These are phyloP conservation scores for Cryoendolithus antarcticus DNA, from an alignment of 2,329 filamentous ascomycete species.

Conservation along the genomic window DNA sequence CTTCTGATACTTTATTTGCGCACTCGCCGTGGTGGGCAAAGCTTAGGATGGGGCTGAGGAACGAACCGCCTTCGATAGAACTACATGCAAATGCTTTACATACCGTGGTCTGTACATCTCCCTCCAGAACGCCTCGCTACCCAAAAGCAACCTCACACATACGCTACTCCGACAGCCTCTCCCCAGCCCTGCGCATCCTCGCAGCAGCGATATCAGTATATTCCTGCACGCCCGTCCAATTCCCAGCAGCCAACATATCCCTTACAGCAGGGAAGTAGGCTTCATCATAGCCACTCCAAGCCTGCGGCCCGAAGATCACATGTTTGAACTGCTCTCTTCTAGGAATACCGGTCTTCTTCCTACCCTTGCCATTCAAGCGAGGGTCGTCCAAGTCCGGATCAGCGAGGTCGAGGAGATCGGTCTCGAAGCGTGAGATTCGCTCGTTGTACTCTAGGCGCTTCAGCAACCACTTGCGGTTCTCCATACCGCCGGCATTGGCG, in stretches of 20 bases:
- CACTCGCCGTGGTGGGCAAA: too few species aligned
- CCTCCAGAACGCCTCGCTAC: too few species aligned
- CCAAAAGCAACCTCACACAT: too few species aligned
- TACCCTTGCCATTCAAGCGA: conserved; percentile 1
- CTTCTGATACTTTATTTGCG: too few species aligned
- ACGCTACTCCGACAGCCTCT: conserved; percentile 27
- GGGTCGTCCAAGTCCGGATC: conserved; percentile 28
- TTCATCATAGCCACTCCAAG: conserved; percentile 58
- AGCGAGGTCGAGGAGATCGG: conserved; percentile 65
- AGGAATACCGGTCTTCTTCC: conserved; percentile 39
- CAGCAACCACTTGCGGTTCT: conserved; percentile 54
- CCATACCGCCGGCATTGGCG: conserved; percentile 56
- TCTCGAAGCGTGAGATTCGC: conserved; percentile 71
- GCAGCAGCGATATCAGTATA: conserved; percentile 60
- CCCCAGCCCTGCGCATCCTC: conserved; percentile 51
- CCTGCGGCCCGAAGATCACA: conserved; percentile 72
- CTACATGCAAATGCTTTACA: too few species aligned
- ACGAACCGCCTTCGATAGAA: too few species aligned
- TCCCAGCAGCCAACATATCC: conserved; percentile 59
- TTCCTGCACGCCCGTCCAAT: conserved; percentile 57
- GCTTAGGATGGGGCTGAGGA: too few species aligned
- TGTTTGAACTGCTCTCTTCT: conserved; percentile 91
- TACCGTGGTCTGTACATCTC: too few species aligned
- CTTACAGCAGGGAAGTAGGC: conserved; percentile 72
- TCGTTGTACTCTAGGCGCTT: conserved; percentile 66